phyloP scores from a whole-genome alignment of 1,139 yeast genomes.

The Petasospora rhodanensis region DNA sequence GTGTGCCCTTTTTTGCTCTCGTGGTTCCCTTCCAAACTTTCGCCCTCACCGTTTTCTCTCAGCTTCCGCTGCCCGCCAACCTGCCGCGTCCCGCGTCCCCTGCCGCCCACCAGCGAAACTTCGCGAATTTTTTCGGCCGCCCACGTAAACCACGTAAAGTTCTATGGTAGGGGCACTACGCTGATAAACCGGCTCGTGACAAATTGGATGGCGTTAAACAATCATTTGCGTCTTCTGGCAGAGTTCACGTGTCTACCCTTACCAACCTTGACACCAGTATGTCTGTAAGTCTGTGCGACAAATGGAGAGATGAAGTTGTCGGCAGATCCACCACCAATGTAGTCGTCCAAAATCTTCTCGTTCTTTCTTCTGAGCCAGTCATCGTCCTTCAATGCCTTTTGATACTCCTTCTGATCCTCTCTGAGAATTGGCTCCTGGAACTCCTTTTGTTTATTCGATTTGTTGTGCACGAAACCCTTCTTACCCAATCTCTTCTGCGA shows the following conservation, averaged over 20 bases:
- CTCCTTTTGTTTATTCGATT: slow-evolving; percentile 51
- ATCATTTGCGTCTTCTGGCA: slow-evolving; percentile 35
- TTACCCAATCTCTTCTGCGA: slow-evolving; percentile 60
- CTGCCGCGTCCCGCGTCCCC: no score
- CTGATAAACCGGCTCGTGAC: no score
- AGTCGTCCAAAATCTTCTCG: slow-evolving; percentile 78
- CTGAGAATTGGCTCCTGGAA: slow-evolving; percentile 58
- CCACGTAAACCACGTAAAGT: no score
- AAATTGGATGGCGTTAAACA: no score
- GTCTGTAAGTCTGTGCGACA: slow-evolving; percentile 59
- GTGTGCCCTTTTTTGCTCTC: no score
- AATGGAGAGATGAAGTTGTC: slow-evolving; percentile 91
- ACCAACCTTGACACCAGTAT: slow-evolving; percentile 74
- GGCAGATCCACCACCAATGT: slow-evolving; percentile 94
- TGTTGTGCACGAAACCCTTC: slow-evolving; percentile 68
- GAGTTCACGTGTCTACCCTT: slow-evolving; percentile 78
- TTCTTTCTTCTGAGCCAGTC: slow-evolving; percentile 84
- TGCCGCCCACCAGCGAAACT: no score
- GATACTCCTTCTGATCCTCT: slow-evolving; percentile 94
- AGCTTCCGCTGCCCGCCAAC: no score
- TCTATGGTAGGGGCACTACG: no score
- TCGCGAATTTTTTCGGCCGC: no score
- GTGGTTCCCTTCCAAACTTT: no score
- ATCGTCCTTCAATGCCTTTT: slow-evolving; percentile 80
- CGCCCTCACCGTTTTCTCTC: no score